Evolutionary conservation across 352 stramenopile species (phyloP), one percentile per base, ranked within the genome.

Genomic region (Lagenidium giganteum): DNA sequence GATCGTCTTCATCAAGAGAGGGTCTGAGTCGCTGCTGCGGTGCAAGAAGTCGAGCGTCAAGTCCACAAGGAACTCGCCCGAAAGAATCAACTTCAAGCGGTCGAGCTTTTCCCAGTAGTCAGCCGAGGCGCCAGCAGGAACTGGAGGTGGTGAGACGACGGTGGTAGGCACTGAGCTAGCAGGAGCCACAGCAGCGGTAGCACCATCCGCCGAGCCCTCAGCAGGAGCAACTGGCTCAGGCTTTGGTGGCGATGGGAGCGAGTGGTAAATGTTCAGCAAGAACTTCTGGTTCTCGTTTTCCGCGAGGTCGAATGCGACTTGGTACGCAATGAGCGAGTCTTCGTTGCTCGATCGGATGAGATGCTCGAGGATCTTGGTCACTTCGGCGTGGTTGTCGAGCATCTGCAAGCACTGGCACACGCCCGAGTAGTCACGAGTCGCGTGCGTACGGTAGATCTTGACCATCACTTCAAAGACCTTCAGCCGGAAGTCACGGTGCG

Each of bases 241-340:
- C 53, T 70, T 52, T 47, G 65, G 54, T 3, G 64, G 71, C 32
- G 69, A 76, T 8, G 84, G 84, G 27, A 98, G 64, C 43, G 71
- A 81, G 23, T 86, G 61, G 33, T 95, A 90, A 16, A 99, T 88
- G 30, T 80, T 82, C 43, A 92, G 68, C 11, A 99, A 62, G 64
- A 99, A 99, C 50, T 95, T 93, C 62, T 98, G 91, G 79, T 99
- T 97, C 31, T 98, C 96, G 42, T 95, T 97, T 64, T 99, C 96
- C 12, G 95, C 84, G 7, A 99, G 52, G 69, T 99, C 95, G 58
- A 99, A 99, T 17, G 91, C 97, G 12, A 99, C 81, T 59, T 99
- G 97, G 61, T 97, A 98, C 20, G 94, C 96, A 24, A 98, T 53
- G 25, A 99, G 76, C 25, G 61, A 75, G 48, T 90, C 65, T 36